phyloP scores from a whole-genome alignment of 441 rosid species.

The Adansonia grandidieri region DNA sequence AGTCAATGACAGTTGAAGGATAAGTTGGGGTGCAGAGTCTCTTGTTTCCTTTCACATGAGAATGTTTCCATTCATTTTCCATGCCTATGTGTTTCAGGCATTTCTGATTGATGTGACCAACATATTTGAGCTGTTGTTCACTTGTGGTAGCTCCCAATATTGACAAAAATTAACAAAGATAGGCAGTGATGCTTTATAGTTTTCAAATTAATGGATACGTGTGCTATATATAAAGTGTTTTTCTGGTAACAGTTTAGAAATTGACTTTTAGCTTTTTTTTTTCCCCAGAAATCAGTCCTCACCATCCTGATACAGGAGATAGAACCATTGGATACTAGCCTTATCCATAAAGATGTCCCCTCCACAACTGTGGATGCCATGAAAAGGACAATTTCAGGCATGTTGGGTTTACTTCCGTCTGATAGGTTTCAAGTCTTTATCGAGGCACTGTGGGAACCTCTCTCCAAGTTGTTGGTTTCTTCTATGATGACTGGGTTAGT shows the following conservation, averaged over 20 bases:
- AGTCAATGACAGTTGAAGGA: not conserved
- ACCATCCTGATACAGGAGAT: slow-evolving; percentile 75
- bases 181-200: not conserved
- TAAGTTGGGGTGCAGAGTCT: not conserved
- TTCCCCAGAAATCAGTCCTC: slow-evolving; percentile 59
- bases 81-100: not conserved
- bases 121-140: not conserved
- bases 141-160: not conserved
- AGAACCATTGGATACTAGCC: slow-evolving; percentile 86
- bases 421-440: slow-evolving; percentile 84
- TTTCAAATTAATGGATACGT: not conserved
- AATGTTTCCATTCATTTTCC: not conserved
- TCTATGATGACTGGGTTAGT: slow-evolving; percentile 94
- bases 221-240: not conserved
- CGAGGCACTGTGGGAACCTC: slow-evolving; percentile 88
- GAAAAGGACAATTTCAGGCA: slow-evolving; percentile 94
- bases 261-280: slow-evolving; percentile 27
- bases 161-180: not conserved
- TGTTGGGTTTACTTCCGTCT: slow-evolving; percentile 94
- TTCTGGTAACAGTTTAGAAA: slow-evolving; percentile 15
- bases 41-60: not conserved
- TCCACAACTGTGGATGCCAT: slow-evolving; percentile 87
- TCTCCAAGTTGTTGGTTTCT: slow-evolving; percentile 81
- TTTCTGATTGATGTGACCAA: not conserved
- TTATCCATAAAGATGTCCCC: slow-evolving; percentile 86